phyloP scores from a whole-genome alignment of 306 rosid species.

The Vigna hirtella region DNA sequence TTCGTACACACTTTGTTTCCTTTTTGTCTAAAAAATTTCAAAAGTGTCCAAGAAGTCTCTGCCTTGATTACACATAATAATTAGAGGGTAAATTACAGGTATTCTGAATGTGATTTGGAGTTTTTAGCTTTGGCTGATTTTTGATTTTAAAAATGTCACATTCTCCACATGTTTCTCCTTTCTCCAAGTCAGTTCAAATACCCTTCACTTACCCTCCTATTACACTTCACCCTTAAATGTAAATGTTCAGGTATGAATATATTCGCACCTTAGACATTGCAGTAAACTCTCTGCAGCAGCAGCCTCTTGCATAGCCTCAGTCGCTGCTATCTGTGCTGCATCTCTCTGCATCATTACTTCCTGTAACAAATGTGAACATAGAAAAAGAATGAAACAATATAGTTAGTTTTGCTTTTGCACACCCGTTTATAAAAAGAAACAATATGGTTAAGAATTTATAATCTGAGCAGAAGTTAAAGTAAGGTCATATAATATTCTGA shows the following conservation, averaged over 20 bases:
- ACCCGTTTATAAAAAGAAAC: background rate
- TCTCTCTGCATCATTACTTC: slow-evolving; percentile 93
- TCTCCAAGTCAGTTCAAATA: slow-evolving; percentile 9
- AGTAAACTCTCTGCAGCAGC: slow-evolving; percentile 86
- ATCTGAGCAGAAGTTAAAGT: slow-evolving; percentile 33
- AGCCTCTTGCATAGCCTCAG: slow-evolving; percentile 96
- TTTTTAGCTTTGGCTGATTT: background rate
- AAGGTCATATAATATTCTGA: slow-evolving; percentile 10
- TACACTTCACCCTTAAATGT: background rate
- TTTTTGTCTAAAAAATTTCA: slow-evolving; percentile 6
- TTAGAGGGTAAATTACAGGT: background rate
- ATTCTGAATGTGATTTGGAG: background rate
- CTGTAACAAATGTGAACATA: slow-evolving; percentile 53
- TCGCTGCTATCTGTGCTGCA: slow-evolving; percentile 87
- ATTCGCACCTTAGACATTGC: slow-evolving; percentile 81
- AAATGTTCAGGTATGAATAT: slow-evolving; percentile 1
- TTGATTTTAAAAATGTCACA: slow-evolving; percentile 19
- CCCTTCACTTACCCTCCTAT: background rate
- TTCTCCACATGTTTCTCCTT: slow-evolving; percentile 6
- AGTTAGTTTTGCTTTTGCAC: no score
- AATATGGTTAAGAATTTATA: slow-evolving; percentile 18
- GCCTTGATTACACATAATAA: background rate
- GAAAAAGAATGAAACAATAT: slow-evolving; percentile 26
- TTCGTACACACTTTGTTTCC: slow-evolving; percentile 32
- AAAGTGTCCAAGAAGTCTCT: slow-evolving; percentile 33